phyloP scores from a whole-genome alignment of 2,329 filamentous ascomycete species.

The Talaromyces marneffei region DNA sequence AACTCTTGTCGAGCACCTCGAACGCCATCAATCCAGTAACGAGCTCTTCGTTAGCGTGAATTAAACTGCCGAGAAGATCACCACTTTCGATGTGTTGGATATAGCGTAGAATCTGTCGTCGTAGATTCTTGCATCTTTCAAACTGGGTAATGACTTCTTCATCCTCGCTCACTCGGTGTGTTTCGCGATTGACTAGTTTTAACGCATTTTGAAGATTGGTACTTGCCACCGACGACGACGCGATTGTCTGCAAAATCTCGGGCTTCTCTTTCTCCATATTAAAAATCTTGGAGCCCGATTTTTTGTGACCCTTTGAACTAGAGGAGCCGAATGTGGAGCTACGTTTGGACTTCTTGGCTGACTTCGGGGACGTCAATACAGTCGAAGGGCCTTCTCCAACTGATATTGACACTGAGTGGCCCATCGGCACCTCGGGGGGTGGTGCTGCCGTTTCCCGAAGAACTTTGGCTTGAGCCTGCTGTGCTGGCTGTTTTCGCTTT shows the following conservation, averaged over 20 bases:
- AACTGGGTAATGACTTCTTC: slow-evolving; percentile 67
- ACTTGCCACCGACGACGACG: slow-evolving; percentile 81
- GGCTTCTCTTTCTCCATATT: slow-evolving; percentile 83
- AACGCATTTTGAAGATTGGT: slow-evolving; percentile 84
- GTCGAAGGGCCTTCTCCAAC: slow-evolving; percentile 34
- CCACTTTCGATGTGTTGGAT: slow-evolving; percentile 89
- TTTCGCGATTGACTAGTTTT: slow-evolving; percentile 85
- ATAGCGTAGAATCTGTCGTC: slow-evolving; percentile 80
- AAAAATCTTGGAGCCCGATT: slow-evolving; percentile 56
- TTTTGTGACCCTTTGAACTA: slow-evolving; percentile 50
- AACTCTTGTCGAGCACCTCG: slow-evolving; percentile 72
- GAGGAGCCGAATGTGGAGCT: slow-evolving; percentile 30
- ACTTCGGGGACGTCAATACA: slow-evolving; percentile 29
- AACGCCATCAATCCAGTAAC: slow-evolving; percentile 89
- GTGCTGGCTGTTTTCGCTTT: slow-evolving; percentile 63
- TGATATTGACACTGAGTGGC: slow-evolving; percentile 36
- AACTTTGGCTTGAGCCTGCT: slow-evolving; percentile 74
- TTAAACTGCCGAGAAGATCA: slow-evolving; percentile 81
- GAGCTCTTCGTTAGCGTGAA: slow-evolving; percentile 95
- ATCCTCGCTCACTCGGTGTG: slow-evolving; percentile 82
- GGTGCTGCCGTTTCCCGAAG: slow-evolving; percentile 67
- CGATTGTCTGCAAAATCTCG: slow-evolving; percentile 80
- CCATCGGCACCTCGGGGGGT: slow-evolving; percentile 32
- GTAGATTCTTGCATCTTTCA: slow-evolving; percentile 77
- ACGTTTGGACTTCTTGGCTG: slow-evolving; percentile 27